phyloP scores from a whole-genome alignment of 108 stramenopile genomes.

The Skeletonema potamos region DNA sequence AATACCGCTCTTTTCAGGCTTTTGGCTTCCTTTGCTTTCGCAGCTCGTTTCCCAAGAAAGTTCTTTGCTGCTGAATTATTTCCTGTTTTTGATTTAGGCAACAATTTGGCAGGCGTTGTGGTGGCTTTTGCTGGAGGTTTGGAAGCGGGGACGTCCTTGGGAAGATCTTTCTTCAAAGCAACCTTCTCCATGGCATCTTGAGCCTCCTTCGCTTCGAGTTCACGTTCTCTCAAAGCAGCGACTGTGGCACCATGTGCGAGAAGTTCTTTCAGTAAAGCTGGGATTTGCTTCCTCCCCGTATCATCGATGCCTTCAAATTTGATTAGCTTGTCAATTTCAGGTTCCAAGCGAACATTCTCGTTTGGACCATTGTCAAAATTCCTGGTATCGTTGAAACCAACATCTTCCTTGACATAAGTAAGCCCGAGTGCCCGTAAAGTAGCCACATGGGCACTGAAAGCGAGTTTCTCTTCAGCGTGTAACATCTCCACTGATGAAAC shows the following conservation, averaged over 20 bases:
- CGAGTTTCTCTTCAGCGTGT: constrained; percentile 50
- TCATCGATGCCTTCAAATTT: constrained; percentile 36
- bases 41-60: constrained; percentile 70
- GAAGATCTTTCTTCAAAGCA: not conserved
- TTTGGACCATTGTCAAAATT: not conserved
- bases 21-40: constrained; percentile 61
- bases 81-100: not conserved
- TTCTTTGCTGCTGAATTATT: constrained; percentile 43
- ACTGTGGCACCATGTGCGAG: constrained; percentile 66
- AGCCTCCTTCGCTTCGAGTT: constrained; percentile 18
- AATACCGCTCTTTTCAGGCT: constrained; percentile 57
- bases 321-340: constrained; percentile 68
- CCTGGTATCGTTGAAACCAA: constrained; percentile 9
- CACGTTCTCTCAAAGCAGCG: constrained; percentile 54
- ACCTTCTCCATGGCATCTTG: constrained; percentile 4
- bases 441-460: constrained; percentile 62
- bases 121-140: constrained; percentile 14
- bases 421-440: constrained; percentile 69
- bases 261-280: constrained; percentile 61
- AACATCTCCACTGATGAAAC: constrained; percentile 76
- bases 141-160: constrained; percentile 8
- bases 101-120: constrained; percentile 2
- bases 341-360: constrained; percentile 66
- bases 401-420: constrained; percentile 62
- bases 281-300: constrained; percentile 19